phyloP scores from a whole-genome alignment of 805 yeast species.

The Hanseniaspora osmophila region DNA sequence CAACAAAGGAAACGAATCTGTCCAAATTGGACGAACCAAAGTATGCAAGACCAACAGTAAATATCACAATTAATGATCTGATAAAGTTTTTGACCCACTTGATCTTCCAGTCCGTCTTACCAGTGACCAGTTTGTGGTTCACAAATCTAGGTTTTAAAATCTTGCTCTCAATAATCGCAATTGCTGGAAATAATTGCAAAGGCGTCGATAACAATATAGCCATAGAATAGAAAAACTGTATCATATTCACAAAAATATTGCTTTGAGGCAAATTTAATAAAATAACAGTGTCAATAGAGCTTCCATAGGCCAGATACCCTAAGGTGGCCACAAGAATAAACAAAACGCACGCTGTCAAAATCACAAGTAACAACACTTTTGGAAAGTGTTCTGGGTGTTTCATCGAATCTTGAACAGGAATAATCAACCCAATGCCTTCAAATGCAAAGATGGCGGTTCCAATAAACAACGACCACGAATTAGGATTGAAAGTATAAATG shows the following conservation, averaged over 20 bases:
- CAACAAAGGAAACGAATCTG: slow-evolving; percentile 64
- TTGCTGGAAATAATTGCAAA: slow-evolving; percentile 68
- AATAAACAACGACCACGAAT: slow-evolving; percentile 55
- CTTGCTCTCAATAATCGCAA: slow-evolving; percentile 53
- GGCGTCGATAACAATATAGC: slow-evolving; percentile 72
- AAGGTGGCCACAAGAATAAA: slow-evolving; percentile 52
- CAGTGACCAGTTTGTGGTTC: slow-evolving; percentile 28
- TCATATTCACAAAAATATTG: slow-evolving; percentile 43
- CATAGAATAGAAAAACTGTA: slow-evolving; percentile 57
- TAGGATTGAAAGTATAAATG: slow-evolving; percentile 34
- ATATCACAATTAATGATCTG: slow-evolving; percentile 37
- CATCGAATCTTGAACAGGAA: slow-evolving; percentile 77
- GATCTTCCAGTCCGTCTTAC: slow-evolving; percentile 35
- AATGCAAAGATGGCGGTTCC: slow-evolving; percentile 83
- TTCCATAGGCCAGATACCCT: slow-evolving; percentile 62
- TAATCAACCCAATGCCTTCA: slow-evolving; percentile 72
- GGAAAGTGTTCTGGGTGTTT: slow-evolving; percentile 62
- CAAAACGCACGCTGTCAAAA: slow-evolving; percentile 44
- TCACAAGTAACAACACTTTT: slow-evolving; percentile 44
- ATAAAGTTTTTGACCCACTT: slow-evolving; percentile 58
- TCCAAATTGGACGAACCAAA: slow-evolving; percentile 59
- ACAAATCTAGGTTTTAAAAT: slow-evolving; percentile 27
- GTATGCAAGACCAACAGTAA: slow-evolving; percentile 46
- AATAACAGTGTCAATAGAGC: slow-evolving; percentile 49
- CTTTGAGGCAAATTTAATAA: slow-evolving; percentile 58